phyloP scores from a whole-genome alignment of 2,329 filamentous ascomycete genomes.

The Aspergillus nomiae region DNA sequence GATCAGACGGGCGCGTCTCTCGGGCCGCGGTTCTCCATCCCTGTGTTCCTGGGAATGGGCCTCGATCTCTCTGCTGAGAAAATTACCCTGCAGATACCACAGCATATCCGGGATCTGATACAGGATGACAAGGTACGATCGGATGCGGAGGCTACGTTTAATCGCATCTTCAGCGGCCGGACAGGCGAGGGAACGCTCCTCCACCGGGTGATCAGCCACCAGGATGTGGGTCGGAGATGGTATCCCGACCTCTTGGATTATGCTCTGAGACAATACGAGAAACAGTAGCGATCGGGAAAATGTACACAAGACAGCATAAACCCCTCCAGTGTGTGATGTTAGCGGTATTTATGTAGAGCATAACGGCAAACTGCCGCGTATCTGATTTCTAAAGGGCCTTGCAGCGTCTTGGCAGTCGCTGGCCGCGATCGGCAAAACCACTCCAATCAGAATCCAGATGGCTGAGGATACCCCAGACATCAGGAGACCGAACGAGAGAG shows the following conservation, averaged over 20 bases:
- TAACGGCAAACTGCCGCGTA: too few species aligned
- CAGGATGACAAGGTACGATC: constrained; percentile 36
- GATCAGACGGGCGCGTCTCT: constrained; percentile 23
- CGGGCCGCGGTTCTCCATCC: constrained; percentile 39
- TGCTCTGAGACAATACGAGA: constrained; percentile 29
- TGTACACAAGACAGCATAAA: background rate
- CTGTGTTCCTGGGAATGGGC: constrained; percentile 40
- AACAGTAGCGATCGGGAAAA: background rate
- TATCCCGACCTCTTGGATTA: constrained; percentile 36
- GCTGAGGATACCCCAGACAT: background rate
- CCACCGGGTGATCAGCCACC: constrained; percentile 40
- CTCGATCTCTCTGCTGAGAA: constrained; percentile 34
- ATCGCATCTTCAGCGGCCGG: constrained; percentile 32
- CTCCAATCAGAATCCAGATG: background rate
- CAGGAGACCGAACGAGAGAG: background rate
- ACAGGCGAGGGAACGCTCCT: constrained; percentile 38
- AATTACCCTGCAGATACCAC: constrained; percentile 32
- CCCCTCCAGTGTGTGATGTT: background rate
- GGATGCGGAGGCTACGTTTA: constrained; percentile 41
- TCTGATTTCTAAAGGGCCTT: background rate
- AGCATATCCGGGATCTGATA: constrained; percentile 32
- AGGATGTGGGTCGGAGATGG: constrained; percentile 39
- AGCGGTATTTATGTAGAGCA: background rate
- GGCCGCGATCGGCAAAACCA: background rate
- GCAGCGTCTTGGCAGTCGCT: background rate